phyloP scores from a whole-genome alignment of 495 filamentous ascomycete species.

The Penicillium chermesinum region DNA sequence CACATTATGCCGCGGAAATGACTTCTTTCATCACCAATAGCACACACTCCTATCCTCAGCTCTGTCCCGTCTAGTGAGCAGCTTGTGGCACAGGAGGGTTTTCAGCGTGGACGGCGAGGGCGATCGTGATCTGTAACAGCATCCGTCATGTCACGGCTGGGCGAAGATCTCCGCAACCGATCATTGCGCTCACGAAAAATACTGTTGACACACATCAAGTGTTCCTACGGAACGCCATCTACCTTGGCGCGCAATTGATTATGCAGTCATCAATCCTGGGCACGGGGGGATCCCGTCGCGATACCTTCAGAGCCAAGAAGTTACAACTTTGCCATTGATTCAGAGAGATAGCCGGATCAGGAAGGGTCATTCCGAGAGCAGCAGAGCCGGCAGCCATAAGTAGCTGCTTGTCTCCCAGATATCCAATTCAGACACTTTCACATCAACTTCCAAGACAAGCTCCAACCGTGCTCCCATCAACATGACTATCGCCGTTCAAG shows the following conservation, averaged over 20 bases:
- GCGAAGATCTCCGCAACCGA: too few species aligned
- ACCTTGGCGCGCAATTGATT: neutral
- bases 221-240: neutral
- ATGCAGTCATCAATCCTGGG: neutral
- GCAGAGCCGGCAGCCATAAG: neutral
- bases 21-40: neutral
- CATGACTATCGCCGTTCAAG: slow-evolving; percentile 35
- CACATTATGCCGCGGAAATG: neutral
- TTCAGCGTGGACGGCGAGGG: too few species aligned
- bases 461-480: neutral
- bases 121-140: too few species aligned
- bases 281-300: neutral
- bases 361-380: neutral
- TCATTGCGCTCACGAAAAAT: too few species aligned
- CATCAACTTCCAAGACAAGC: neutral
- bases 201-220: too few species aligned
- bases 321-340: neutral
- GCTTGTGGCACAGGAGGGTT: too few species aligned
- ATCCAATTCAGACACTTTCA: neutral
- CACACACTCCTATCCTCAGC: too few species aligned
- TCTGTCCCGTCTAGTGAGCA: too few species aligned
- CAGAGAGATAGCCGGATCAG: neutral
- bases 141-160: too few species aligned
- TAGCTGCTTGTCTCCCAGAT: neutral
- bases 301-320: neutral